Evolutionary conservation across 257 asterid genomes (phyloP), one percentile per base, ranked within the genome.

Genomic region (Solanum pennellii): DNA sequence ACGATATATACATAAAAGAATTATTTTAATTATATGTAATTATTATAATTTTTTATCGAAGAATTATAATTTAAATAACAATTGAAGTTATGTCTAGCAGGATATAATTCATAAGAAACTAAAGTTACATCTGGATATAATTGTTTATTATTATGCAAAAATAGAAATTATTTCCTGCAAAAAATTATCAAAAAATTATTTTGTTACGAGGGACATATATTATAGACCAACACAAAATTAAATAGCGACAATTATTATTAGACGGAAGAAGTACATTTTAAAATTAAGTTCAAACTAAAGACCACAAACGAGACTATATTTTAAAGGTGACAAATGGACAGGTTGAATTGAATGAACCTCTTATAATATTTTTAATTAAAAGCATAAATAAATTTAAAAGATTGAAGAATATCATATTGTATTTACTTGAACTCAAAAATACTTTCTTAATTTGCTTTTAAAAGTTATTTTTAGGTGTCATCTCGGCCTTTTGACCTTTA

Each of bases 111-210:
- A 42, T 42, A 10, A 42, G 14, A 42, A 42, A 42, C 13, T 59
- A 25, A 8, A 59, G 66, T 59, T 59, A 3, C 9, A 8, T 3
- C 2, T 20, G 6, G 5, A 59, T 59, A 59, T 7, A 59, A 21
- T 20, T 59, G 1, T 8, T 20, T 59, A 59, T 21, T 20, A 20
- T 59, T 20, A 59, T 5, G 9, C 11, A 20, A 59, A 59, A 59
- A 59, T 3, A 59, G 8, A 20, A 59, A 59, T 3, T 59, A 59
- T 59, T 20, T 0, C 12, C 2, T 0, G 25, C 0, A 20, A 59
- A 59, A 33, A 33, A 3, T 33, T 33, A 33, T 33, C 35, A 33
- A 33, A 33, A 33, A 20, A 0, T 20, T 20, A 20, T 7, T 20
- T 56, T 59, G 3, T 59, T 59, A 59, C 2, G 6, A 59, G 13